Base-by-base conservation (phyloP, 2,329 filamentous ascomycete species). In the Colletotrichum musae region DNA sequence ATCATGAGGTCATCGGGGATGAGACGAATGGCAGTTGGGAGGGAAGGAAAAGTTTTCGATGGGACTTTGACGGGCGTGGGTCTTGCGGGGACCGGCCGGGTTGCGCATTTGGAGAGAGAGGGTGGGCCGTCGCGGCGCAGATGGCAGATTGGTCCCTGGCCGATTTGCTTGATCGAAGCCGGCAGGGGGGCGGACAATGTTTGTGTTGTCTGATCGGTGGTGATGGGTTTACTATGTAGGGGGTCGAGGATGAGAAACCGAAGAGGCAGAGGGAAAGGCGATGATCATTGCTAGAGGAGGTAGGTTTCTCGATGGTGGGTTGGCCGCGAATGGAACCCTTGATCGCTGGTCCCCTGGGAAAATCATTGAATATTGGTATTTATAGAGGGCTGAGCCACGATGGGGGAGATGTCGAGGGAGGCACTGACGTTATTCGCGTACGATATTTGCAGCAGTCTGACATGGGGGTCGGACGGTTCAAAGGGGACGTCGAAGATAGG, bases 1-100 rank as follows among this genome's bases (percentile, higher is more conserved):
- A 71, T 71, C 65, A 71, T 71, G 69, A 71, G 65, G 65, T 71
- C 69, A 71, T 71, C 57, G 48, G 51, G n/a, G 47, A 58, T 58
- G 51, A n/a, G 28, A 54, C n/a, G 52, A 26, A 65, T 58, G 56
- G 52, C 26, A 50, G 47, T 51, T 59, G 52, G 50, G 28, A 64
- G 53, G 58, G 45, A 21, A 58, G 58, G 41, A 68, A 58, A 68
- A 58, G 21, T 70, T 48, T 70, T 63, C 64, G 64, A 60, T 59
- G 56, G 45, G 36, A 21, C 56, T 66, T 69, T 50, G 56, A 60
- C 32, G 52, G 32, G 43, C 62, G 62, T 66, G 66, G 62, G 62
- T 66, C 63, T 60, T 66, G 66, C 62, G 66, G 66, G 62, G 66
- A 45, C 54, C n/a, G 18, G 2, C 45, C 15, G 48, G 58, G 48